Base-by-base conservation (phyloP, 805 yeast genomes). In the Debaryomyces tyrocola region DNA sequence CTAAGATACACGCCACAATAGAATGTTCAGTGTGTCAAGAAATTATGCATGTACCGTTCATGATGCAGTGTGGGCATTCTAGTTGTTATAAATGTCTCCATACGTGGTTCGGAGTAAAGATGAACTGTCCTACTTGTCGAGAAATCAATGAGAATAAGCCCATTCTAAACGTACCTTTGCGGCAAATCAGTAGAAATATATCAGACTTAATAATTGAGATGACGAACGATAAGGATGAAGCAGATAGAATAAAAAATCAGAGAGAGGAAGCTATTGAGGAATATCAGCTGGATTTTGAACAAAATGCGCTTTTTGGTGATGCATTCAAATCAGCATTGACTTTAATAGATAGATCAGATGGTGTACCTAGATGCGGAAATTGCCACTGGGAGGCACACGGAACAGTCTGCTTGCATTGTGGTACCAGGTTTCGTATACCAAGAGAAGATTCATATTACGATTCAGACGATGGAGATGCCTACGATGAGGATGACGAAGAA, bases 371-470 rank as follows among this genome's bases (percentile, higher is more conserved):
- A 45, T 87, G 94, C 57, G 79, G 86, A 6, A 77, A 80, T 46
- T 87, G 94, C 60, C 90, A 83, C 56, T 87, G 92, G 92, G 92
- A 87, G 56, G 82, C 85, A 0, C 80, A 79, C 49, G 90, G 87
- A 0, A 66, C 75, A 3, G 70, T 64, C n/a, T 87, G 94, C 56
- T 73, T 80, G 5, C 85, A 86, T 56, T 87, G 94, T 62, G 85
- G 85, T 4, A 66, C 79, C 47, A 60, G 80, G 28, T 75, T 85
- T 50, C 57, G 73, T 20, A 51, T 57, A 6, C 61, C 71, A 1
- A 59, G 59, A 17, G 62, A 63, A 24, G 65, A 66, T 20, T 68
- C 56, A 29, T 62, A 61, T 37, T 62, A 63, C 40, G 75, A 71
- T 35, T 66, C 69, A 6, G 72, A 65, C 4, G 74, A 69, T 24